Evolutionary conservation across 1,284 basidiomycete species (phyloP), one percentile per base, ranked within the genome.

Genomic region (Microbotryum saponariae): DNA sequence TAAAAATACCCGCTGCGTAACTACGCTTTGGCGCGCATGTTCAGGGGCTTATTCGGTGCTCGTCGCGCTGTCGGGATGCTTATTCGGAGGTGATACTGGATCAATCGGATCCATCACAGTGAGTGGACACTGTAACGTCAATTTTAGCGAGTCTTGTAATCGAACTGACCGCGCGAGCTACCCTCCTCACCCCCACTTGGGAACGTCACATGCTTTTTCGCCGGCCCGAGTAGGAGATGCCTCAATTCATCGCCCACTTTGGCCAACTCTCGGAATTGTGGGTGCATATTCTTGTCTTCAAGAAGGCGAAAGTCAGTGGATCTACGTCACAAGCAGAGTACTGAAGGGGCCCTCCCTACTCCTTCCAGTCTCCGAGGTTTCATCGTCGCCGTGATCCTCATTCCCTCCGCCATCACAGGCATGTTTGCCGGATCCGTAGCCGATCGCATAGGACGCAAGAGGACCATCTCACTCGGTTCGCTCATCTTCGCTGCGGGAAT

Each of bases 381-480:
- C 37, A 12, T 3, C 25, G n/a, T 46, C 25, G 27, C 31, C 45
- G n/a, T 48, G 2, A 10, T 82, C 62, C 76, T 82, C 25, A 74
- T 81, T 33, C 78, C 81, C 0, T 80, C 79, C 6, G 76, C 78
- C 0, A 58, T 79, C 16, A 75, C 79, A 16, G 80, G 80, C 23
- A 54, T 80, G 25, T 72, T 76, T 54, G 78, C 79, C 21, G 82
- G 81, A 7, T 74, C 77, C 44, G 64, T 82, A 33, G 77, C 80
- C 1, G 80, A 82, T 72, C 71, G 73, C 61, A 77, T 82, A 46
- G 80, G 79, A 23, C 77, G 81, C 58, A 82, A 78, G 57, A 74
- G 76, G 60, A 80, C 78, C 1, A 80, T 81, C 53, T 72, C 78
- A 16, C 62, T 77, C 10, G 79, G 80, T 8, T 76, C 74, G 16